Conservation (phyloP, 1,139 yeast species). For the Yamadazyma mexicana region DNA sequence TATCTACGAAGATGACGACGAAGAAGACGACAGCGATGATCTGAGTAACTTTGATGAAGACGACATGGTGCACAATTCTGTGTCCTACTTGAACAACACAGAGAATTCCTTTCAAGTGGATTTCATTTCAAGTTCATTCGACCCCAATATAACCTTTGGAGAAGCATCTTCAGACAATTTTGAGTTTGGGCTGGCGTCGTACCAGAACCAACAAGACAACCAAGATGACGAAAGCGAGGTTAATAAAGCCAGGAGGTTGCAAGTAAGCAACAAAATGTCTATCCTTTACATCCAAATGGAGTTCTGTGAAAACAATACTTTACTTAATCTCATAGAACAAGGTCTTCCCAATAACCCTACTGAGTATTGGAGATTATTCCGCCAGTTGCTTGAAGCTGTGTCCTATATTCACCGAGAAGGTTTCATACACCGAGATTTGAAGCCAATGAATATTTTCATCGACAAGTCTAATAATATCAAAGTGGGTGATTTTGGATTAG, state of each 20-base stretch:
- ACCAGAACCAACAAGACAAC: slow-evolving; percentile 5
- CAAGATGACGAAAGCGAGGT: neutral
- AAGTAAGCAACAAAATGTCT: slow-evolving; percentile 31
- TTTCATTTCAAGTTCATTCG: slow-evolving; percentile 65
- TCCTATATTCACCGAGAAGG: slow-evolving; percentile 92
- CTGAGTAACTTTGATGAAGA: slow-evolving; percentile 19
- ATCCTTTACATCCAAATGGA: slow-evolving; percentile 90
- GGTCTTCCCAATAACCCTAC: slow-evolving; percentile 71
- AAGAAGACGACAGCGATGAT: slow-evolving; percentile 19
- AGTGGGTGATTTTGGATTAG: slow-evolving; percentile 96
- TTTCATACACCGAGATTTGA: slow-evolving; percentile 90
- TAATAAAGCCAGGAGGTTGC: neutral
- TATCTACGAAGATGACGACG: slow-evolving; percentile 11
- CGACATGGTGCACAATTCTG: slow-evolving; percentile 22
- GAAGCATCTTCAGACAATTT: slow-evolving; percentile 26
- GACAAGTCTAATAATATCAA: slow-evolving; percentile 87
- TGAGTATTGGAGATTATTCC: slow-evolving; percentile 85
- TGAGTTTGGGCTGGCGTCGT: slow-evolving; percentile 26
- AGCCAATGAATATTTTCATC: slow-evolving; percentile 94
- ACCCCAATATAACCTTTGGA: slow-evolving; percentile 59
- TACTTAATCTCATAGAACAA: slow-evolving; percentile 78
- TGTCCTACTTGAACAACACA: slow-evolving; percentile 30
- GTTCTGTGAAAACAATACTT: slow-evolving; percentile 92
- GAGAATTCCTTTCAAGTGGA: slow-evolving; percentile 53
- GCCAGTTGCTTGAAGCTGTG: slow-evolving; percentile 89